Percentiles rank a stretch among this genome's conserved stretches.
phyloP scores from a whole-genome alignment of 2,329 filamentous ascomycete genomes.

The Stagonosporopsis rhizophila region DNA sequence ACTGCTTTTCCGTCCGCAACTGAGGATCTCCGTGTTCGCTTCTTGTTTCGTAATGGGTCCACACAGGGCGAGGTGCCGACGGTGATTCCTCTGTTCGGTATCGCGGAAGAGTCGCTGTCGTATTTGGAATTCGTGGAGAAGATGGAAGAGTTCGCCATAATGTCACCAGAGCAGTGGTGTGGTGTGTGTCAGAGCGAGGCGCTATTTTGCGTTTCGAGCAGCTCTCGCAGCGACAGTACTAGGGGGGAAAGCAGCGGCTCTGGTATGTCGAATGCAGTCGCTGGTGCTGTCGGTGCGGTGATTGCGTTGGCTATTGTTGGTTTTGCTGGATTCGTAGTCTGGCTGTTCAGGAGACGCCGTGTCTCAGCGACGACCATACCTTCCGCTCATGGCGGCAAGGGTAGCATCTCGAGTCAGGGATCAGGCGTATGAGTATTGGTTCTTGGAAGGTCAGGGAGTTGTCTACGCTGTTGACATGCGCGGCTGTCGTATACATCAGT shows the following conservation, averaged over 20 bases:
- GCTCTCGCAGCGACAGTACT: neutral
- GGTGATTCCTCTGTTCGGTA: neutral
- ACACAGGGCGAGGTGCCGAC: neutral
- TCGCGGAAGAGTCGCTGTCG: conserved; percentile 37
- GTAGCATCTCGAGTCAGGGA: neutral
- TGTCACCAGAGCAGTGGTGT: conserved; percentile 58
- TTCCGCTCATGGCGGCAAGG: neutral
- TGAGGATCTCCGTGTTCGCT: neutral
- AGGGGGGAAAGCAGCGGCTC: neutral
- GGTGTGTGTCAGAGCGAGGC: conserved; percentile 51
- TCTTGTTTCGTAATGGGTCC: neutral
- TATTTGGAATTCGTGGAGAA: conserved; percentile 55
- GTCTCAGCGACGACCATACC: neutral
- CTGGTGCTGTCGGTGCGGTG: neutral
- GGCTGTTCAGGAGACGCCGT: neutral
- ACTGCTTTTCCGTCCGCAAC: neutral
- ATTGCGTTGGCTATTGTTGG: neutral
- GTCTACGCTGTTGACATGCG: too few species aligned
- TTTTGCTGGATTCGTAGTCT: neutral
- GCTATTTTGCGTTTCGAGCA: conserved; percentile 57
- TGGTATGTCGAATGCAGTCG: neutral
- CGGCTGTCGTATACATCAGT: neutral
- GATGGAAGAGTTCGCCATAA: conserved; percentile 24
- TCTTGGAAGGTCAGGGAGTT: too few species aligned
- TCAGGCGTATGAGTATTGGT: neutral